Evolutionary conservation across 176 grass and related monocot species (phyloP), one percentile per base, ranked within the genome.

Genomic region (Ensete ventricosum): DNA sequence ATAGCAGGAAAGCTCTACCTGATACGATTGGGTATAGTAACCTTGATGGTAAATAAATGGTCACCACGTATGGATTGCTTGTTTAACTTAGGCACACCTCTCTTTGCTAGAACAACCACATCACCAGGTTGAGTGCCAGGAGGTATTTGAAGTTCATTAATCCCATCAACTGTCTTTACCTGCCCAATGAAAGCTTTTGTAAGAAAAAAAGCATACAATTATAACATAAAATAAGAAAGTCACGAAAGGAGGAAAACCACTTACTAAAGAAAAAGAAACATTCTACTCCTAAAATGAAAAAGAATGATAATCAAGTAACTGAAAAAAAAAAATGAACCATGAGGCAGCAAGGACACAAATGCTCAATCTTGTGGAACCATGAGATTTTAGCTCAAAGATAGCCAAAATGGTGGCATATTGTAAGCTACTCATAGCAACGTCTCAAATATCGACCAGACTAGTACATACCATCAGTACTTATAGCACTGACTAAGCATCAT

Each of bases 91-190:
- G 95, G 95, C 73, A 98, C 95, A 53, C 95, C 95, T 87, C 87
- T 82, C 80, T 89, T 98, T 6, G 90, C 88, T 76, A 98, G 78
- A 79, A 89, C 86, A 64, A 91, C 72, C 65, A 93, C 82, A 78
- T 98, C 95, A 78, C 90, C 86, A 87, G 95, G 95, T 83, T 98
- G 95, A 78, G 90, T 93, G 53, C 95, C 95, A 64, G 95, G 75
- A 82, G 95, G 90, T 91, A 98, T 85, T 88, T 85, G 84, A 87
- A 98, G 90, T 79, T 84, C 86, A 73, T 82, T 91, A 69, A 29
- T 76, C 78, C 95, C 95, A 23, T 89, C 86, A 82, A 93, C 90
- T 67, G 84, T 93, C 78, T 88, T 93, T 26, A 98, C 94, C 94
- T 97, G 85, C 74, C 84, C 21, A 83, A 53, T 89, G 87, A 1